Evolutionary conservation across 345 rosid species (phyloP).

Genomic region (Brassica nigra): DNA sequence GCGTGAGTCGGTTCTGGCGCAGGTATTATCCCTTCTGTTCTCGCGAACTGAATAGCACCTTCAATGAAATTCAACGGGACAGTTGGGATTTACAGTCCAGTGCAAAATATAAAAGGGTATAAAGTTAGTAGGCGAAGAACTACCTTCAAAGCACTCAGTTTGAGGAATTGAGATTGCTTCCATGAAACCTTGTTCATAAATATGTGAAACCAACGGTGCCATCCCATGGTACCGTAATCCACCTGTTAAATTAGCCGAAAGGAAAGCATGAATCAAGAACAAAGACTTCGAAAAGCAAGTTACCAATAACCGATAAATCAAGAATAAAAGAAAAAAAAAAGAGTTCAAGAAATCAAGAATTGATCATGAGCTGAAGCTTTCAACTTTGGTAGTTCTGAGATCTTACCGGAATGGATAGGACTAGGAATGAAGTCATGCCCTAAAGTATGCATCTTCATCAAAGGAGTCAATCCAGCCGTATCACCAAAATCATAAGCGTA

Average conservation of each 20-base stretch:
- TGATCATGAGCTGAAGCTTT: not conserved
- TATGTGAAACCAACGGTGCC: constrained; percentile 89
- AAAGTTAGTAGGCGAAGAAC: not conserved
- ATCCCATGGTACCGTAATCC: constrained; percentile 95
- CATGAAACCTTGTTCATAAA: constrained; percentile 78
- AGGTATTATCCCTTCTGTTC: constrained; percentile 85
- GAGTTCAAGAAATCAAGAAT: not conserved
- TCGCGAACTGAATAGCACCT: constrained; percentile 90
- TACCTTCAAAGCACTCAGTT: constrained; percentile 81
- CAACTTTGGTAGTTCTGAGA: not conserved
- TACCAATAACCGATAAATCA: not conserved
- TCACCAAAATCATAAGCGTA: constrained; percentile 91
- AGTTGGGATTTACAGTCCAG: not conserved
- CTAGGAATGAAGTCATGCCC: constrained; percentile 97
- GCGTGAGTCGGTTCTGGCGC: constrained; percentile 97
- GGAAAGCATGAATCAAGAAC: not conserved
- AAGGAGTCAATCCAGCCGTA: constrained; percentile 87
- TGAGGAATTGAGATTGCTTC: constrained; percentile 90
- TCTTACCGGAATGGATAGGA: constrained; percentile 92
- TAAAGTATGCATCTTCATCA: constrained; percentile 99
- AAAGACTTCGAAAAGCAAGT: not conserved
- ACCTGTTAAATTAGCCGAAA: constrained; percentile 43
- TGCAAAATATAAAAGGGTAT: not conserved
- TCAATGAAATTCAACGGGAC: constrained; percentile 14
- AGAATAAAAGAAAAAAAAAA: not conserved